A percentile compares a stretch with the other conserved stretches of the same genome.
Conservation (phyloP, 2,329 filamentous ascomycete species). For the Hypomyces rosellus region DNA sequence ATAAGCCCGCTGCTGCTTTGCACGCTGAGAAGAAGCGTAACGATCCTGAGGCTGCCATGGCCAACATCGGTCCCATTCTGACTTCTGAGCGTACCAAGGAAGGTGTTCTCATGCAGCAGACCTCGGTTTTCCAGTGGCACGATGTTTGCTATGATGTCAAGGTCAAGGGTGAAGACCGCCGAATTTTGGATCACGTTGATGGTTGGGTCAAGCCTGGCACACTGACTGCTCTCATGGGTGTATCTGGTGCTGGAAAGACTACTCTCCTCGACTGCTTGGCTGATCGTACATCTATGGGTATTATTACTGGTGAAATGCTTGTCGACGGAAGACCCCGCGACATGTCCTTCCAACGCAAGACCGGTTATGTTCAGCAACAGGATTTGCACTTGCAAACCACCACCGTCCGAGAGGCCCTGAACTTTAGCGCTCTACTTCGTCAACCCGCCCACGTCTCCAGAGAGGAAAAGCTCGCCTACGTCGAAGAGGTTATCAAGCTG, state of each 20-base stretch:
- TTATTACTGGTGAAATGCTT: constrained; percentile 78
- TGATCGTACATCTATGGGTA: constrained; percentile 79
- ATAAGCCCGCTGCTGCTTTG: constrained; percentile 51
- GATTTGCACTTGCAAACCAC: constrained; percentile 80
- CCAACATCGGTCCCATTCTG: constrained; percentile 42
- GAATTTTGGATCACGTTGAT: constrained; percentile 78
- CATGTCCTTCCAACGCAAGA: constrained; percentile 82
- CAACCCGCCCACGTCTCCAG: constrained; percentile 69
- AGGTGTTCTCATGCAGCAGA: constrained; percentile 48
- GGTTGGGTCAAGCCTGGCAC: constrained; percentile 94
- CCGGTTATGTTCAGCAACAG: constrained; percentile 87
- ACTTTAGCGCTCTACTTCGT: constrained; percentile 78
- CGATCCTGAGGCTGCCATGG: constrained; percentile 49
- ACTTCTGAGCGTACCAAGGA: constrained; percentile 37
- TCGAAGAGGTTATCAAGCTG: constrained; percentile 84
- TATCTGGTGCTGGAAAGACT: constrained; percentile 89
- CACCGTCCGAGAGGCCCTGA: constrained; percentile 82
- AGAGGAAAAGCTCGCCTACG: constrained; percentile 77
- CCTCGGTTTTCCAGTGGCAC: constrained; percentile 79
- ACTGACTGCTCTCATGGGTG: constrained; percentile 84
- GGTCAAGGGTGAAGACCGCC: constrained; percentile 69
- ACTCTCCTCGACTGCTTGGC: constrained; percentile 83
- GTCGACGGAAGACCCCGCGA: constrained; percentile 62
- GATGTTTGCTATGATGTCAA: constrained; percentile 72
- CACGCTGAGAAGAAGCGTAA: constrained; percentile 57